Conservation (phyloP, 768 basidiomycete genomes). For the Favolaschia claudopus region DNA sequence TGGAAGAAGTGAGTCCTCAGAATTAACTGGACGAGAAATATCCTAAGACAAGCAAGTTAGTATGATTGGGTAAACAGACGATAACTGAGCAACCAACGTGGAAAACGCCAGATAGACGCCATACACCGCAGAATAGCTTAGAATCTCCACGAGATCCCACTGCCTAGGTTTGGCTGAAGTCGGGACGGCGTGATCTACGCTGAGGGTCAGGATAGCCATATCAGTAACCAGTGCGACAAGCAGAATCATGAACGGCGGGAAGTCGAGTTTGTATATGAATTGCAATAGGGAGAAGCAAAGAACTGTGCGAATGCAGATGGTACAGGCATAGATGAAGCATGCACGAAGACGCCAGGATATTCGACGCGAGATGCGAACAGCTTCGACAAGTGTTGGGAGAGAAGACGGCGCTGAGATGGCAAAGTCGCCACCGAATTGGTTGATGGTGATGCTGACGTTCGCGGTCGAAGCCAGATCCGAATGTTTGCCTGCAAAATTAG, state of each 20-base stretch:
- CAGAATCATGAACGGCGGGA: slow-evolving; percentile 99
- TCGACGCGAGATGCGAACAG: slow-evolving; percentile 95
- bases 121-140: slow-evolving; percentile 93
- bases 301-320: slow-evolving; percentile 96
- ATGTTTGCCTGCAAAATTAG: slow-evolving; percentile 65
- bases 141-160: slow-evolving; percentile 96
- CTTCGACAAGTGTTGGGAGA: slow-evolving; percentile 97
- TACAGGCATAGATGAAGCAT: slow-evolving; percentile 94
- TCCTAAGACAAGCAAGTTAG: not conserved
- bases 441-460: slow-evolving; percentile 98
- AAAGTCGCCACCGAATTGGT: slow-evolving; percentile 97
- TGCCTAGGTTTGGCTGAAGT: slow-evolving; percentile 83
- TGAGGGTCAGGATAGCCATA: slow-evolving; percentile 97
- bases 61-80: slow-evolving; percentile 20
- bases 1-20: slow-evolving; percentile 89
- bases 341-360: slow-evolving; percentile 99
- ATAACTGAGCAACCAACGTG: slow-evolving; percentile 63
- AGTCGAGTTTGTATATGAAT: slow-evolving; percentile 95
- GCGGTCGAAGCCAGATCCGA: slow-evolving; percentile 93
- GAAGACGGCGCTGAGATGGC: slow-evolving; percentile 94
- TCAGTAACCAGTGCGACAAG: slow-evolving; percentile 96
- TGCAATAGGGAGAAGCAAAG: slow-evolving; percentile 95
- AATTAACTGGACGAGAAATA: slow-evolving; percentile 76
- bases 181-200: slow-evolving; percentile 93
- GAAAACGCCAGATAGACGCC: slow-evolving; percentile 91